A percentile compares a stretch with the other conserved stretches of the same genome.
These are phyloP conservation scores for Dactylellina cionopaga DNA, from an alignment of 2,329 filamentous ascomycete species.

Conservation along the genomic window DNA sequence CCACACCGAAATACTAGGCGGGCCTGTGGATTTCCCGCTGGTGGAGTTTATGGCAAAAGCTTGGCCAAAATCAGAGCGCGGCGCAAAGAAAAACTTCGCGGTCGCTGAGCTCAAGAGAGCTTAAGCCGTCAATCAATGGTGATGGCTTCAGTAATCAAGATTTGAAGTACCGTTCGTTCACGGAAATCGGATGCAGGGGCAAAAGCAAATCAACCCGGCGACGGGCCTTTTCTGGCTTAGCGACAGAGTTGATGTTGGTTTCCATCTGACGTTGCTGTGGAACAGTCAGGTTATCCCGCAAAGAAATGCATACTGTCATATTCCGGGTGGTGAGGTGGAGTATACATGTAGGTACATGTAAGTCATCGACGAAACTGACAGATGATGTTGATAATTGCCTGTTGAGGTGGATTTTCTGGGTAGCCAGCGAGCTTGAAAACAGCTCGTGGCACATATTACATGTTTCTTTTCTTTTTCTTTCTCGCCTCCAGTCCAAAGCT, in stretches of 20 bases:
- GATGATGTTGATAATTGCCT: conserved; percentile 41
- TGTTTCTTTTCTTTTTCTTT: too few relatives aligned
- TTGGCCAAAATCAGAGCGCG: conserved; percentile 15
- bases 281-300: too few relatives aligned
- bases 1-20: conserved; percentile 1
- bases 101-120: conserved; percentile 6
- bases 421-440: conserved; percentile 26
- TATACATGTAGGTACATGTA: too few relatives aligned
- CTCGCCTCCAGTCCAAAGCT: conserved; percentile 29
- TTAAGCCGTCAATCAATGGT: neutral
- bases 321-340: too few relatives aligned
- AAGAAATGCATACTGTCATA: too few relatives aligned
- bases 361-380: conserved; percentile 4
- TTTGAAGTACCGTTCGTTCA: conserved; percentile 1
- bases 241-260: neutral
- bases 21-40: conserved; percentile 16
- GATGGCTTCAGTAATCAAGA: conserved; percentile 17
- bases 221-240: neutral
- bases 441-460: conserved; percentile 37
- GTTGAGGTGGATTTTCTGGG: conserved; percentile 31
- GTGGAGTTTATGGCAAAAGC: conserved; percentile 20
- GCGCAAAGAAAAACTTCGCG: conserved; percentile 11
- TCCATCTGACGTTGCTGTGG: too few relatives aligned
- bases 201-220: conserved; percentile 2
- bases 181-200: conserved; percentile 42